Percentiles rank a stretch among this genome's conserved stretches.
phyloP scores from a whole-genome alignment of 768 basidiomycete species.

The Coprinopsis strossmayeri region DNA sequence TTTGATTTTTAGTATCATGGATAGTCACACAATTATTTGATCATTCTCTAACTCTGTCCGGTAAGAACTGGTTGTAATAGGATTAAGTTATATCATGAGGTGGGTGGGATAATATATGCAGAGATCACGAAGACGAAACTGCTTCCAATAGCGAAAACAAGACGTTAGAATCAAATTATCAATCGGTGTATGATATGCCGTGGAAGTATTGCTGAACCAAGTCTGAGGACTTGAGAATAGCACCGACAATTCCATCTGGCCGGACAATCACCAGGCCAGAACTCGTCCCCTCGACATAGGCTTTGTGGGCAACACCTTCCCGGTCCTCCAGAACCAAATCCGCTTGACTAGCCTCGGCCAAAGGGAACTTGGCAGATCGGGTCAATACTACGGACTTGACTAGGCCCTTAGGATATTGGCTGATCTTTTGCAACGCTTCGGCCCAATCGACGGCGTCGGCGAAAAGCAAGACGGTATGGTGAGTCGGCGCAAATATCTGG shows the following conservation, averaged over 20 bases:
- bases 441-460: not conserved
- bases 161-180: too few relatives aligned
- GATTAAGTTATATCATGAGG: too few relatives aligned
- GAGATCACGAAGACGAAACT: too few relatives aligned
- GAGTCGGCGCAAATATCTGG: not conserved
- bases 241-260: not conserved
- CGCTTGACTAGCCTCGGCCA: not conserved
- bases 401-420: not conserved
- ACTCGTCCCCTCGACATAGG: not conserved
- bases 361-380: not conserved
- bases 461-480: not conserved
- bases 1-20: too few relatives aligned
- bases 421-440: not conserved
- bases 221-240: not conserved
- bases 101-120: too few relatives aligned
- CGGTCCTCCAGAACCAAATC: not conserved
- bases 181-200: too few relatives aligned
- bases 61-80: too few relatives aligned
- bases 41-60: too few relatives aligned
- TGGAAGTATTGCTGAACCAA: not conserved
- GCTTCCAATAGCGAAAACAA: too few relatives aligned
- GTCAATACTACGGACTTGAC: not conserved
- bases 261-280: not conserved
- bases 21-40: too few relatives aligned
- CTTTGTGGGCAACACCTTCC: not conserved